Evolutionary conservation across 2,329 filamentous ascomycete genomes (phyloP).

Genomic region (Curvularia hawaiiensis): DNA sequence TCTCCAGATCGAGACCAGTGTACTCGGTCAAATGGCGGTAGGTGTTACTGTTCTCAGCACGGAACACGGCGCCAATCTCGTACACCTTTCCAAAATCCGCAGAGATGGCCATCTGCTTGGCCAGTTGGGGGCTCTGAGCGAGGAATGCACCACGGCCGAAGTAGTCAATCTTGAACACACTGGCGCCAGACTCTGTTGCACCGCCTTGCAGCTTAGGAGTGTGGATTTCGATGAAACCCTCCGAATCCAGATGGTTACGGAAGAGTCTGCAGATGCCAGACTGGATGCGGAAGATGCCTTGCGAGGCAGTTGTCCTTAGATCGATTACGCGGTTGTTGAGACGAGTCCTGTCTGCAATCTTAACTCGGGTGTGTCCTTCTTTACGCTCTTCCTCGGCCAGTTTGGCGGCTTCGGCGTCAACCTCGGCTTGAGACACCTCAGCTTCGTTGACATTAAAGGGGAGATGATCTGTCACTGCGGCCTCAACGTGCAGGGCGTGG

Average conservation of each 20-base stretch:
- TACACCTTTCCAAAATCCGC: constrained; percentile 89
- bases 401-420: constrained; percentile 51
- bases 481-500: constrained; percentile 66
- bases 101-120: constrained; percentile 91
- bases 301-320: constrained; percentile 82
- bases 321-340: constrained; percentile 81
- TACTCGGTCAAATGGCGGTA: constrained; percentile 94
- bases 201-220: constrained; percentile 90
- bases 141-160: constrained; percentile 87
- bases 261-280: constrained; percentile 81
- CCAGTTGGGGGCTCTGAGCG: constrained; percentile 88
- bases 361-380: constrained; percentile 62
- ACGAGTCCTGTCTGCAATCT: constrained; percentile 74
- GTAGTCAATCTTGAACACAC: constrained; percentile 91
- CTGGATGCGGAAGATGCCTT: constrained; percentile 86
- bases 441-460: constrained; percentile 75
- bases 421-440: constrained; percentile 64
- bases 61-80: constrained; percentile 88
- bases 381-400: constrained; percentile 57
- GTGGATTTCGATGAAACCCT: constrained; percentile 90
- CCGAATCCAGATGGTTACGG: constrained; percentile 72
- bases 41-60: constrained; percentile 94
- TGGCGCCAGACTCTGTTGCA: constrained; percentile 88
- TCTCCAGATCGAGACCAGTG: constrained; percentile 90
- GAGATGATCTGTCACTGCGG: constrained; percentile 64